Base-by-base conservation (phyloP, 2,329 filamentous ascomycete genomes). In the Claviceps sp. region DNA sequence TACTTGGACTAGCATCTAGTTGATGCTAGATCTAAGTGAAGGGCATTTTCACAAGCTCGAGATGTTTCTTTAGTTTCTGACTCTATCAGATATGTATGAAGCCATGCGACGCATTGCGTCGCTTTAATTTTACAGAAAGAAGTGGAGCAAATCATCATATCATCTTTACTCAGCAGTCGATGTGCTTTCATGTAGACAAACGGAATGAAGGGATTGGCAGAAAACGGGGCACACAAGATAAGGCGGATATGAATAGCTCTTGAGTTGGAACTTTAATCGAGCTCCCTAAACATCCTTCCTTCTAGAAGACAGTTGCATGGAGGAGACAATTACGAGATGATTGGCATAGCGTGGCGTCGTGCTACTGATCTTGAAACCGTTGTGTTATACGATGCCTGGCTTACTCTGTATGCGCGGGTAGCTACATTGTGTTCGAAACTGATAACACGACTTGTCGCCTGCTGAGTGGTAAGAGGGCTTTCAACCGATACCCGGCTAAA, bases 381-480 rank as follows among this genome's bases (percentile, higher is more conserved):
- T 40, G 2, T 22, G 52, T 53, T 10, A 26, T 30, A 53, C 52
- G 24, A 38, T n/a, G 19, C 37, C 19, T 26, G 3, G 26, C 42
- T 26, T 42, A 22, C 22, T 37, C 19, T 50, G 19, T 24, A 43
- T 43, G 24, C n/a, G 48, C 47, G 7, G 48, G 16, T 17, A 43
- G 30, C 43, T 39, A 30, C 50, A 7, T 46, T 41, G 19, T 24
- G 34, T 43, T 85, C n/a, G 51, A 42, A 22, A 17, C 14, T 13
- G 5, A 43, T 26, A 38, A 30, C n/a, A n/a, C 50, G 11, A 38
- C 5, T 24, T 26, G 13, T 24, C 10, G n/a, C 11, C 16, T 46
- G 38, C 5, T 37, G 8, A 17, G 19, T n/a, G 26, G 45, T 3
- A 17, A 40, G 24, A 7, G 16, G 6, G 16, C 11, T 38, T 38